Evolutionary conservation across 257 asterid species (phyloP).

Genomic region (Nicotiana benthamiana): DNA sequence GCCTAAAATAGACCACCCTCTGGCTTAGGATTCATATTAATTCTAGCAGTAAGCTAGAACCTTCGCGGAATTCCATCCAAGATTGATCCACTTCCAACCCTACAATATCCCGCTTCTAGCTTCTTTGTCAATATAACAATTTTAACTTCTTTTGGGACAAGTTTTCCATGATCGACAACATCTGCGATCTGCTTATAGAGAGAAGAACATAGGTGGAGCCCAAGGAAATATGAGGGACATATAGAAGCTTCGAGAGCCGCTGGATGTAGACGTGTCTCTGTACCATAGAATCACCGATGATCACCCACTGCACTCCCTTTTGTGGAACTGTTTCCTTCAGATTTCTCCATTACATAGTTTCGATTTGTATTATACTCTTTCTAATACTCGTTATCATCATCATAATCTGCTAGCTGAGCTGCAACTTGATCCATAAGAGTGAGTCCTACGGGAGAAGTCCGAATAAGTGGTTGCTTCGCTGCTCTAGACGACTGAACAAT

Average conservation of each 20-base stretch:
- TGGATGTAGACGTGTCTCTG: constrained; percentile 71
- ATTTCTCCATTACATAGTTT: constrained; percentile 30
- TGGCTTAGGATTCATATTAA: constrained; percentile 29
- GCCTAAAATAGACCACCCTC: constrained; percentile 21
- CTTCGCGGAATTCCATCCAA: constrained; percentile 75
- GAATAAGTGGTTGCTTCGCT: constrained; percentile 27
- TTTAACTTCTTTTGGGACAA: constrained; percentile 78
- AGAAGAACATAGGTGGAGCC: constrained; percentile 68
- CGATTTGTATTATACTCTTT: background rate
- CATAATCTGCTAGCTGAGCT: constrained; percentile 45
- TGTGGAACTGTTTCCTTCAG: constrained; percentile 44
- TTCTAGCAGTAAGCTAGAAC: constrained; percentile 67
- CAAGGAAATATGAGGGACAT: constrained; percentile 86
- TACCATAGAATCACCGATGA: constrained; percentile 74
- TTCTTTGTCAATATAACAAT: constrained; percentile 72
- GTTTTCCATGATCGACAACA: constrained; percentile 64
- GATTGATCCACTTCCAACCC: constrained; percentile 89
- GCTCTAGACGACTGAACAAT: constrained; percentile 48
- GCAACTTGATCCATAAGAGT: constrained; percentile 54
- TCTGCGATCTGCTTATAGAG: constrained; percentile 71
- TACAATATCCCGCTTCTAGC: constrained; percentile 75
- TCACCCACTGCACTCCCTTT: constrained; percentile 88
- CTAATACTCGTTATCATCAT: constrained; percentile 19
- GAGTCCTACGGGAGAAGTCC: constrained; percentile 9
- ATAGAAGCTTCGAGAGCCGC: constrained; percentile 68